A percentile compares a stretch with the other conserved stretches of the same genome.
phyloP scores from a whole-genome alignment of 169 alveolate genomes.

The Plasmodium fragile region DNA sequence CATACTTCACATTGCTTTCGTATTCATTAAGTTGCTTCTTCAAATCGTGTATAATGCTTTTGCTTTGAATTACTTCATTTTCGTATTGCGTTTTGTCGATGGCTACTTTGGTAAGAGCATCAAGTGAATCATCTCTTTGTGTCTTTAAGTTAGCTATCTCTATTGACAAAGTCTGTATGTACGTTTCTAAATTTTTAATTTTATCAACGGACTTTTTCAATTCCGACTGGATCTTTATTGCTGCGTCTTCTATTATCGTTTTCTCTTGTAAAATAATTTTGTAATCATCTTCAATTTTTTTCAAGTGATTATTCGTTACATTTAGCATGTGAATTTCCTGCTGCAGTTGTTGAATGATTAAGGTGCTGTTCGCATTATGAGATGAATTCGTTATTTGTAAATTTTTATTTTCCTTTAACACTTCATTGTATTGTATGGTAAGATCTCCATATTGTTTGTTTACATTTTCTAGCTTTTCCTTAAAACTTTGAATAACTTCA shows the following conservation, averaged over 20 bases:
- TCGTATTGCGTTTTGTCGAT: slow-evolving; percentile 75
- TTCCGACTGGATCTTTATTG: slow-evolving; percentile 74
- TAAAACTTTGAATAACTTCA: slow-evolving; percentile 50
- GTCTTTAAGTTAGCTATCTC: slow-evolving; percentile 49
- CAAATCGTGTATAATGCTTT: slow-evolving; percentile 55
- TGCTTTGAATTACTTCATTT: slow-evolving; percentile 63
- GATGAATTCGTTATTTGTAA: slow-evolving; percentile 53
- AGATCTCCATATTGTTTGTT: slow-evolving; percentile 39
- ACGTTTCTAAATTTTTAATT: slow-evolving; percentile 57
- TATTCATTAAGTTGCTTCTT: slow-evolving; percentile 35
- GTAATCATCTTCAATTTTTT: slow-evolving; percentile 70
- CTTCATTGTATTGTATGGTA: slow-evolving; percentile 35
- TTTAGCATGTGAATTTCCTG: slow-evolving; percentile 58
- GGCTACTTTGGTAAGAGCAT: slow-evolving; percentile 73
- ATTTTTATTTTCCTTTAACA: slow-evolving; percentile 61
- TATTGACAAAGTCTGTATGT: slow-evolving; percentile 56
- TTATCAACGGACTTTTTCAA: slow-evolving; percentile 73
- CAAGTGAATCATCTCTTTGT: slow-evolving; percentile 70
- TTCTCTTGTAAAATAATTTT: slow-evolving; percentile 63
- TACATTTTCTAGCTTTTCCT: slow-evolving; percentile 30
- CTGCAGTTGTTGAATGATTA: slow-evolving; percentile 69
- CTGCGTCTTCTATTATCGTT: slow-evolving; percentile 73
- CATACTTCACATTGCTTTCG: slow-evolving; percentile 42
- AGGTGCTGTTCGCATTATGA: slow-evolving; percentile 46
- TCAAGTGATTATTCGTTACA: slow-evolving; percentile 52